Evolutionary conservation across 2,329 filamentous ascomycete genomes (phyloP), one percentile per base, ranked within the genome.

Genomic region (Calonectria fujianensis): DNA sequence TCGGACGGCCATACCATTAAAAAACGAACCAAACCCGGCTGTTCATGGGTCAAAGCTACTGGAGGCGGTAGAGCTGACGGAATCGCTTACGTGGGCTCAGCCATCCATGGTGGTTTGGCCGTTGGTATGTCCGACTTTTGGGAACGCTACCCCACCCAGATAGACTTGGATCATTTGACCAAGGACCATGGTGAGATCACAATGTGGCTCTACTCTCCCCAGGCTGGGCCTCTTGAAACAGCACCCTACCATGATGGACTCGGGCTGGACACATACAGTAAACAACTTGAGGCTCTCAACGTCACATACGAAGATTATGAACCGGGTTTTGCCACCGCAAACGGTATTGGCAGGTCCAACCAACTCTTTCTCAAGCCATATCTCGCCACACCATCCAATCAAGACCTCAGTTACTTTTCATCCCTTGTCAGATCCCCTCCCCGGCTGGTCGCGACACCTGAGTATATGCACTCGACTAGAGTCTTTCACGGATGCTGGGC

Each of bases 261-360:
- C 18, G 89, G 89, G 0, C 77, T 90, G 77, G 87, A 91, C 59
- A 89, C 87, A 0, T 93, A 92, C 73, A 85, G 83, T 2, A 86
- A 92, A 41, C 90, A 93, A 80, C 83, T 92, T 1, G 90, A 92
- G 72, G 91, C 90, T 1, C 86, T 92, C 0, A 86, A 91, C 35
- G 89, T 93, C 29, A 93, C 91, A 0, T 93, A 93, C 75, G 91
- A 93, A 74, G 91, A 93, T 75, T 93, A 87, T 69, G 90, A 93
- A 75, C 85, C 82, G 0, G 88, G 87, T 0, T 91, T 90, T 68
- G 86, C 88, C 69, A 91, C 89, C 0, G 89, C 91, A 0, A 89
- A 90, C 74, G 91, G 91, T 0, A 89, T 93, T 45, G 90, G 86
- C 0, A 85, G 90, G 57, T 92, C 90, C 0, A 92, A 88, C 76